Conservation (phyloP, 768 basidiomycete genomes). For the Suillus placidus region DNA sequence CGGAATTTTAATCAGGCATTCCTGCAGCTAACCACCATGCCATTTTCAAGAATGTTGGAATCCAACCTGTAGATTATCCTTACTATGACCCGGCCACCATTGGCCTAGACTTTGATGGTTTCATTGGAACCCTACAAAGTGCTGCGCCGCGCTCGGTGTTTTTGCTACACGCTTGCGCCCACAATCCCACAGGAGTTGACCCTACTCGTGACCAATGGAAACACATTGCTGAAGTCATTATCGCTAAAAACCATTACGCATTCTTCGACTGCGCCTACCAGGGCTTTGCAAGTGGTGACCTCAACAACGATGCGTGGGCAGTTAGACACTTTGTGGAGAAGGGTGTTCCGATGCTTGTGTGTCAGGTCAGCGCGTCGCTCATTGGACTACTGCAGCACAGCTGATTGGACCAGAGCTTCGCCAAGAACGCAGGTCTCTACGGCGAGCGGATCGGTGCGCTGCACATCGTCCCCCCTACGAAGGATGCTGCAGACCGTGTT, state of each 20-base stretch:
- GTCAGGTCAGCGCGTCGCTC: conserved; percentile 73
- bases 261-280: conserved; percentile 98
- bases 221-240: conserved; percentile 69
- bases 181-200: conserved; percentile 97
- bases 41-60: conserved; percentile 88
- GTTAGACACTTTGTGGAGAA: conserved; percentile 85
- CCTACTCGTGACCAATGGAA: conserved; percentile 89
- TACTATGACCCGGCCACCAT: conserved; percentile 94
- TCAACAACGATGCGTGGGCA: conserved; percentile 91
- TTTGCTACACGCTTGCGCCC: conserved; percentile 91
- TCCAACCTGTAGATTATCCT: conserved; percentile 85
- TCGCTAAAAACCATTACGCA: conserved; percentile 76
- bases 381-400: not conserved
- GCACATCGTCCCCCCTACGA: conserved; percentile 49
- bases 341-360: conserved; percentile 78
- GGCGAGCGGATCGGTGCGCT: conserved; percentile 87
- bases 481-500: conserved; percentile 71
- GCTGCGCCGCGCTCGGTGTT: conserved; percentile 83
- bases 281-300: conserved; percentile 94
- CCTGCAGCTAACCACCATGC: conserved; percentile 80
- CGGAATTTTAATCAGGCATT: conserved; percentile 4
- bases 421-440: conserved; percentile 95
- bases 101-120: conserved; percentile 77
- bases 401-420: conserved; percentile 79
- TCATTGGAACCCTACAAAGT: conserved; percentile 57